Percentiles rank a stretch among this genome's conserved stretches.
Evolutionary conservation across 306 rosid genomes (phyloP).

Genomic region (Quercus rubra): DNA sequence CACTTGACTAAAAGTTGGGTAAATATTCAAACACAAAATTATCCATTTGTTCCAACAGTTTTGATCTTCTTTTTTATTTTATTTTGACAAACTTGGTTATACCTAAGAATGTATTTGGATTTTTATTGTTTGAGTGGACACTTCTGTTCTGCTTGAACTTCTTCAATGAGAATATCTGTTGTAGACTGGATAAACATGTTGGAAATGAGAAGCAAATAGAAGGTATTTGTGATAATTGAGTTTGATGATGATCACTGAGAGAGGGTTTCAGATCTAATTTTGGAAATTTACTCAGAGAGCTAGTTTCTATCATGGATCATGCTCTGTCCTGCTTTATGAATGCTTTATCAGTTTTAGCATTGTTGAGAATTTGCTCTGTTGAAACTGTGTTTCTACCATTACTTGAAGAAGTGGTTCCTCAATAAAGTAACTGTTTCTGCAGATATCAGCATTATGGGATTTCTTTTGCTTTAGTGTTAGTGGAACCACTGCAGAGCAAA

Average conservation of each 20-base stretch:
- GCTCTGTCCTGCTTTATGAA: neutral
- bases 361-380: neutral
- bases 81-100: constrained; percentile 5
- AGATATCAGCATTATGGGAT: constrained; percentile 93
- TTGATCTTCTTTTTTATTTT: constrained; percentile 3
- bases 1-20: neutral
- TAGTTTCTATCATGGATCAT: neutral
- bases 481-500: constrained; percentile 91
- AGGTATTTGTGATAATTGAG: neutral
- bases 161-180: too few species aligned
- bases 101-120: constrained; percentile 1
- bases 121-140: neutral
- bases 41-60: constrained; percentile 9
- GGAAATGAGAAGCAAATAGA: neutral
- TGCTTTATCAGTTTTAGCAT: neutral
- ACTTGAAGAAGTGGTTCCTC: constrained; percentile 13
- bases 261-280: neutral
- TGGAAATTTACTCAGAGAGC: neutral
- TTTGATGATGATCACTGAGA: neutral
- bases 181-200: neutral
- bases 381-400: neutral
- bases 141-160: neutral
- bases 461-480: constrained; percentile 85
- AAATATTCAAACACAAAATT: neutral
- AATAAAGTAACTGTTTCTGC: constrained; percentile 22